Base-by-base conservation (phyloP, 1,284 basidiomycete species). In the Kwoniella shivajii region DNA sequence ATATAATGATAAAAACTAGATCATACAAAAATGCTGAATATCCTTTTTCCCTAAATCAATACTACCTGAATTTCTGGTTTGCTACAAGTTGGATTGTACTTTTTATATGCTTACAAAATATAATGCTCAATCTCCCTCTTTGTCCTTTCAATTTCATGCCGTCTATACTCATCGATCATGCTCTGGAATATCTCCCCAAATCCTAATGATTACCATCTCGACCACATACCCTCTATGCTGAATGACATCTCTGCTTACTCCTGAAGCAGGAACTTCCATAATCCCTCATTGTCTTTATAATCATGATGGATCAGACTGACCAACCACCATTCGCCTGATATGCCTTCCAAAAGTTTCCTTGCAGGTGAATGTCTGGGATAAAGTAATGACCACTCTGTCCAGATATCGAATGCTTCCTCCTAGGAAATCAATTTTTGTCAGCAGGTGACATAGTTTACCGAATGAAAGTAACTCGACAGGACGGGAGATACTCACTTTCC, bases 361-460 rank as follows among this genome's bases (percentile, higher is more conserved):
- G 92, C 88, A 6, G 83, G 78, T 0, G 92, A 92, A 7, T 77
- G 80, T 1, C 88, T 87, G 1, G 88, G 84, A 73, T 93, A 97
- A 59, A 91, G 86, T 24, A 87, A 84, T 18, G 91, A 88, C 95
- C 96, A 99, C 66, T 95, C 90, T 2, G 84, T 83, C 95, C 95
- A 99, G 62, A 96, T 95, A 7, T 87, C 88, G 73, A 97, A 99
- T 0, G 93, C 95, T 77, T 99, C 96, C 38, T 96, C 92, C 91
- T 95, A 70, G 29, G 38, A 31, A 16, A n/a, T n/a, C 34, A 36
- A n/a, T 36, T n/a, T 36, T 36, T 36, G 10, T 10, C 26, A 30
- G 31, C 10, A 6, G 6, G n/a, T 26, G 11, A 43, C 38, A 27
- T 26, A 43, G 14, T 26, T n/a, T 24, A 45, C 7, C 6, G 10